phyloP scores from a whole-genome alignment of 148 eudicot genomes.

The Arctostaphylos glauca region DNA sequence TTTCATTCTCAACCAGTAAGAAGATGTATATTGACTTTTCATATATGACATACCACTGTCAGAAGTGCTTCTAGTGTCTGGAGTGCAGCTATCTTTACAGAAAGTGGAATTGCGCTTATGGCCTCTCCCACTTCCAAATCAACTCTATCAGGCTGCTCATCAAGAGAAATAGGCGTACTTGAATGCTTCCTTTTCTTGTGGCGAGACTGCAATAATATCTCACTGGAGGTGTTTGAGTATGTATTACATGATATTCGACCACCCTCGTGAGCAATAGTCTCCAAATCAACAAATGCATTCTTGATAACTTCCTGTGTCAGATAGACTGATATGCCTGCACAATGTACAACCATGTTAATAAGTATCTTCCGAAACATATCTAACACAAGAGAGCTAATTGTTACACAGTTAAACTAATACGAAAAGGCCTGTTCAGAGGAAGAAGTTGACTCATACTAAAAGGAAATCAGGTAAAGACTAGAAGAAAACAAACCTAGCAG shows the following conservation, averaged over 20 bases:
- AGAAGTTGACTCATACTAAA: neutral
- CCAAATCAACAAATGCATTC: constrained; percentile 56
- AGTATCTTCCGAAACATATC: neutral
- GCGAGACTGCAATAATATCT: constrained; percentile 29
- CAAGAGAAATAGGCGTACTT: constrained; percentile 22
- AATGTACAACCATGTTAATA: constrained; percentile 16
- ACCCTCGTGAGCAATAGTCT: constrained; percentile 23
- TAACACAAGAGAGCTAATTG: neutral
- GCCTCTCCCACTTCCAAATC: constrained; percentile 33
- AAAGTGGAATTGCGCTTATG: constrained; percentile 36
- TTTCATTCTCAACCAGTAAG: neutral
- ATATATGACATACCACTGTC: constrained; percentile 63
- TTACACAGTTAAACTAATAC: neutral
- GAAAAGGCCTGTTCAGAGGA: neutral
- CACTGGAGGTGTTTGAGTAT: constrained; percentile 26
- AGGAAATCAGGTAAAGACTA: neutral
- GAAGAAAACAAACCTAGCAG: constrained; percentile 4
- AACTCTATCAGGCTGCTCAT: constrained; percentile 37
- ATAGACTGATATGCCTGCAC: constrained; percentile 61
- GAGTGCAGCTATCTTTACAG: constrained; percentile 71
- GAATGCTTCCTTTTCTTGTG: constrained; percentile 72
- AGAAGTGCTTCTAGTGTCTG: constrained; percentile 78
- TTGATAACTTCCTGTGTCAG: constrained; percentile 50
- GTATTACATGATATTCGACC: constrained; percentile 29
- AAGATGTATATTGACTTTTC: neutral